A percentile compares a stretch with the other conserved stretches of the same genome.
These are phyloP conservation scores for Euphorbia lathyris DNA, from an alignment of 345 rosid species.

Conservation along the genomic window DNA sequence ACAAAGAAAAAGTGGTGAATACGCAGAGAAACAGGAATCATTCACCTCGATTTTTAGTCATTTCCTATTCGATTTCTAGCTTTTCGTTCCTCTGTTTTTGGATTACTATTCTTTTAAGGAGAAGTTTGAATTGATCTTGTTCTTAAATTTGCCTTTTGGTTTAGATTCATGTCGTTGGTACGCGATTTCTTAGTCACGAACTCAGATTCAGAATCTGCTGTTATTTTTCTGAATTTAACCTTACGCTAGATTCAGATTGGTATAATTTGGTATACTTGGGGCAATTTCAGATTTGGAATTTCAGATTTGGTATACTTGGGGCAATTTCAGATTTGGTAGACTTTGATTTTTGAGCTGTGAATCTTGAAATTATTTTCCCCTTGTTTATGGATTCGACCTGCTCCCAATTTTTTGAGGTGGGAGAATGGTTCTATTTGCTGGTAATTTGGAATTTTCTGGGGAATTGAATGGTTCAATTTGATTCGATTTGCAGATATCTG, in stretches of 20 bases:
- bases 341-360: background rate
- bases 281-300: too few species aligned
- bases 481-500: constrained; percentile 18
- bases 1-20: too few species aligned
- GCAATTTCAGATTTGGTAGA: too few species aligned
- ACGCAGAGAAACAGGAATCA: too few species aligned
- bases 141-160: too few species aligned
- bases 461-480: background rate
- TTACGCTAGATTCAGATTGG: background rate
- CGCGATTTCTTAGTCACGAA: background rate
- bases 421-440: too few species aligned
- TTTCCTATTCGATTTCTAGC: too few species aligned
- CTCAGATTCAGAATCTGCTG: background rate
- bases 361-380: background rate
- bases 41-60: too few species aligned
- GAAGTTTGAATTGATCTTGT: background rate
- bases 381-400: background rate
- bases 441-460: background rate
- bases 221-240: background rate
- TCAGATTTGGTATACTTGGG: too few species aligned
- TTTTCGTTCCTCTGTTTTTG: too few species aligned
- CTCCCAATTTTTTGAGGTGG: too few species aligned
- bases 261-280: background rate
- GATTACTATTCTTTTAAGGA: too few species aligned
- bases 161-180: background rate